Evolutionary conservation across 495 filamentous ascomycete species (phyloP).

Genomic region (Talaromyces stipitatus): DNA sequence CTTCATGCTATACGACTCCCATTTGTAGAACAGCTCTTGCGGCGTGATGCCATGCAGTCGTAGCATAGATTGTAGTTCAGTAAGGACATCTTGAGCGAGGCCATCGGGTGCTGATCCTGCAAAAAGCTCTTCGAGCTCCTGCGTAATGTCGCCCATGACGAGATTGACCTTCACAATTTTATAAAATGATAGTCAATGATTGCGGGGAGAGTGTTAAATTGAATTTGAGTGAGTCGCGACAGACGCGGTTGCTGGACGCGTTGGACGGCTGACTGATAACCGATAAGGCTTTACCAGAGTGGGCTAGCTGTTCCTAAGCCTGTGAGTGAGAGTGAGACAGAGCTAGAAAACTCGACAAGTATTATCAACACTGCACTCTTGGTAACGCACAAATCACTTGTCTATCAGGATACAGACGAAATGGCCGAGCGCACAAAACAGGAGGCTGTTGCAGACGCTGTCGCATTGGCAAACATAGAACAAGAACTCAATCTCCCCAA

Average conservation of each 20-base stretch:
- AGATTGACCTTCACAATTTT: not conserved
- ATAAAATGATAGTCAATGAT: not conserved
- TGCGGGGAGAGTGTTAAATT: constrained; percentile 1
- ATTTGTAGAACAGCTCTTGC: constrained; percentile 92
- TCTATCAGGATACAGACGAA: no score
- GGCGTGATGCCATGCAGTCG: constrained; percentile 65
- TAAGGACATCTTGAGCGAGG: constrained; percentile 62
- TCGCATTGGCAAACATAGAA: not conserved
- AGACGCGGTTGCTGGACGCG: constrained; percentile 1
- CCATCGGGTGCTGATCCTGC: constrained; percentile 42
- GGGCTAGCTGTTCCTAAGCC: not conserved
- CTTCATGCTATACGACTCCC: constrained; percentile 94
- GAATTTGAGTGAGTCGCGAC: not conserved
- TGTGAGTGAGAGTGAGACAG: not conserved
- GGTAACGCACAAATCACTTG: no score
- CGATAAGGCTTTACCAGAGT: constrained; percentile 5
- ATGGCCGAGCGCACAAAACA: not conserved
- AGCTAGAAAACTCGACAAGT: no score
- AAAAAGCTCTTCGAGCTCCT: constrained; percentile 66
- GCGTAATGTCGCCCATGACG: constrained; percentile 20
- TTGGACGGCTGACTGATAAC: not conserved
- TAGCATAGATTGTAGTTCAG: constrained; percentile 77
- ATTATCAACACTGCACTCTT: no score
- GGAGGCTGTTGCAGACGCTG: constrained; percentile 8
- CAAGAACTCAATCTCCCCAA: constrained; percentile 32